A percentile compares a stretch with the other conserved stretches of the same genome.
Evolutionary conservation across 1,284 basidiomycete genomes (phyloP).

Genomic region (Peniophora sp.): DNA sequence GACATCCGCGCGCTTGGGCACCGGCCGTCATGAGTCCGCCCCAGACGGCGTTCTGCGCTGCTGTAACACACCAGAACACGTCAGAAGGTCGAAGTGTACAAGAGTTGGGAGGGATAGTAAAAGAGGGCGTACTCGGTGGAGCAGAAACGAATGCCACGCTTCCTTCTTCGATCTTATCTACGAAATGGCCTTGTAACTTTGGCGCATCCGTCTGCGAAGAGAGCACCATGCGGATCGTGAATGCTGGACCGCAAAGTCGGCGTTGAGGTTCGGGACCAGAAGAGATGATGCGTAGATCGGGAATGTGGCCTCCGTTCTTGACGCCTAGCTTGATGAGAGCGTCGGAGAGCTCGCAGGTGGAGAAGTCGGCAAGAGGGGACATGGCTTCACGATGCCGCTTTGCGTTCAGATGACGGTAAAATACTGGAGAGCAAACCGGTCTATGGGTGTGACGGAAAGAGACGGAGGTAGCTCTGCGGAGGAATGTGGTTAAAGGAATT

Average conservation of each 20-base stretch:
- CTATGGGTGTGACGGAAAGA: neutral
- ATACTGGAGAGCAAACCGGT: too few relatives aligned
- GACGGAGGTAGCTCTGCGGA: too few relatives aligned
- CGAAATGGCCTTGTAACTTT: slow-evolving; percentile 70
- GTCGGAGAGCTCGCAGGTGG: slow-evolving; percentile 85
- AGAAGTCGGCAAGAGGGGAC: slow-evolving; percentile 41
- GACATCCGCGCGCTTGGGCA: slow-evolving; percentile 59
- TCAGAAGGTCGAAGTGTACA: neutral
- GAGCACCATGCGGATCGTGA: slow-evolving; percentile 85
- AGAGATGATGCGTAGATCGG: slow-evolving; percentile 58
- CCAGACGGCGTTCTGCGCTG: slow-evolving; percentile 81
- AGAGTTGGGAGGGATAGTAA: neutral
- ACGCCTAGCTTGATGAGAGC: slow-evolving; percentile 81
- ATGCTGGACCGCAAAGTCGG: slow-evolving; percentile 70
- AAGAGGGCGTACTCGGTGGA: slow-evolving; percentile 25
- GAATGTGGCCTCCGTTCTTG: slow-evolving; percentile 73
- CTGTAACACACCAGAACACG: slow-evolving; percentile 28
- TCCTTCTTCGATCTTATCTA: slow-evolving; percentile 68
- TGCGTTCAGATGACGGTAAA: slow-evolving; percentile 7
- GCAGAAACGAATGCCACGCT: slow-evolving; percentile 74
- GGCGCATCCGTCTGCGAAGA: slow-evolving; percentile 56
- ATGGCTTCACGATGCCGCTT: slow-evolving; percentile 20
- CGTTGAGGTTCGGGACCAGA: slow-evolving; percentile 20
- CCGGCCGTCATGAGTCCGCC: slow-evolving; percentile 89
- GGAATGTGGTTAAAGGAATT: too few relatives aligned